Evolutionary conservation across 2,329 filamentous ascomycete species (phyloP).

Genomic region (Trichoderma atrobrunneum): DNA sequence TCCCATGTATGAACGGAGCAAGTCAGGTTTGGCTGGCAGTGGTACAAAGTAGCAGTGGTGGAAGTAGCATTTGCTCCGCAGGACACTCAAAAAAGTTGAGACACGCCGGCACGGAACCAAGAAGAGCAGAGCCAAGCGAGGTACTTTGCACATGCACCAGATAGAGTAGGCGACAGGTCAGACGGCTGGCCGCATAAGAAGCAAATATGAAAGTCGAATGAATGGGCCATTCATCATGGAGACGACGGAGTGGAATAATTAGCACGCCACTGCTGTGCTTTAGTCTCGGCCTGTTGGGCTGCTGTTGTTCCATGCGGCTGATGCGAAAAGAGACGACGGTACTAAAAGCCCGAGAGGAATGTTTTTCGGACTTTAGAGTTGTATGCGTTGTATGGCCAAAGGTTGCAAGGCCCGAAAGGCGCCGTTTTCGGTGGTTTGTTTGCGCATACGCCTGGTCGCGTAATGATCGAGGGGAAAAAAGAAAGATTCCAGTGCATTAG

Average conservation of each 20-base stretch:
- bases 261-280: neutral
- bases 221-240: neutral
- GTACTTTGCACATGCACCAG: neutral
- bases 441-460: neutral
- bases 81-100: neutral
- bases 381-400: neutral
- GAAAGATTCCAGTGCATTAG: slow-evolving; percentile 14
- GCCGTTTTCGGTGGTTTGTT: neutral
- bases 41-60: neutral
- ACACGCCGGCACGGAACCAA: neutral
- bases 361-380: neutral
- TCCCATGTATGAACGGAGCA: neutral
- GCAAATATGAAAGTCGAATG: neutral
- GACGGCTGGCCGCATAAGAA: slow-evolving; percentile 18
- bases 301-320: neutral
- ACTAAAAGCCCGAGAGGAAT: slow-evolving; percentile 2
- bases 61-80: neutral
- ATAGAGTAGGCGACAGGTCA: slow-evolving; percentile 17
- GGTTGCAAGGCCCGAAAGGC: neutral
- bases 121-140: neutral
- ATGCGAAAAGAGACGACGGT: neutral
- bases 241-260: neutral
- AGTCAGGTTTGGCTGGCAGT: neutral
- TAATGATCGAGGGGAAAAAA: neutral
- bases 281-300: neutral